Percentiles rank a stretch among this genome's conserved stretches.
These are phyloP conservation scores for Debaryomycetaceae sp. DNA, from an alignment of 1,139 yeast species.

Conservation along the genomic window DNA sequence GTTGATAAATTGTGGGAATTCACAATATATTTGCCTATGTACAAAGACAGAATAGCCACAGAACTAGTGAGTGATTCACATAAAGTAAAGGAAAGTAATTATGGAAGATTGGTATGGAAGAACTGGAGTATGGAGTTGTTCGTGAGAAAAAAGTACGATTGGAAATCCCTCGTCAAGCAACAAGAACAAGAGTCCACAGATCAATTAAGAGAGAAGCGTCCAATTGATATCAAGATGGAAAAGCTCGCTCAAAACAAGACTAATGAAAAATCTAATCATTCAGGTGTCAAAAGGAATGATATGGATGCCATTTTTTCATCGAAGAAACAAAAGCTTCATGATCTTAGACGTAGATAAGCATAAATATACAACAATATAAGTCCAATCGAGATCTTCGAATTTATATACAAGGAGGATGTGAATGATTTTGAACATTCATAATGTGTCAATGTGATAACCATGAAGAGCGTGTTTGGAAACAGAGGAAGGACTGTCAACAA, in stretches of 20 bases:
- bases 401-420: constrained; percentile 2
- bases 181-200: constrained; percentile 54
- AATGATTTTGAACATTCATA: constrained; percentile 4
- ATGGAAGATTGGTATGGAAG: constrained; percentile 92
- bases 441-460: constrained; percentile 42
- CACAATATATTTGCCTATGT: constrained; percentile 72
- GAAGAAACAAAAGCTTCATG: not conserved
- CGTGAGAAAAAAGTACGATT: constrained; percentile 70
- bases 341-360: constrained; percentile 1
- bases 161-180: constrained; percentile 73
- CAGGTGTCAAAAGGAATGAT: not conserved
- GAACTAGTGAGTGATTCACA: constrained; percentile 60
- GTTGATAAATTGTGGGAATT: constrained; percentile 83
- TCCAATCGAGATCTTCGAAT: not conserved
- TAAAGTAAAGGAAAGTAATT: constrained; percentile 74
- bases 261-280: not conserved
- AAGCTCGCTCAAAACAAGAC: constrained; percentile 19
- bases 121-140: constrained; percentile 88
- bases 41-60: constrained; percentile 81
- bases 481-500: constrained; percentile 78
- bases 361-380: not conserved
- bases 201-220: constrained; percentile 29
- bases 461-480: constrained; percentile 50
- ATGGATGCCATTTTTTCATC: not conserved
- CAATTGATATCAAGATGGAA: constrained; percentile 46